A percentile compares a stretch with the other conserved stretches of the same genome.
Evolutionary conservation across 2,329 filamentous ascomycete genomes (phyloP).

Genomic region (Madurella mycetomatis): DNA sequence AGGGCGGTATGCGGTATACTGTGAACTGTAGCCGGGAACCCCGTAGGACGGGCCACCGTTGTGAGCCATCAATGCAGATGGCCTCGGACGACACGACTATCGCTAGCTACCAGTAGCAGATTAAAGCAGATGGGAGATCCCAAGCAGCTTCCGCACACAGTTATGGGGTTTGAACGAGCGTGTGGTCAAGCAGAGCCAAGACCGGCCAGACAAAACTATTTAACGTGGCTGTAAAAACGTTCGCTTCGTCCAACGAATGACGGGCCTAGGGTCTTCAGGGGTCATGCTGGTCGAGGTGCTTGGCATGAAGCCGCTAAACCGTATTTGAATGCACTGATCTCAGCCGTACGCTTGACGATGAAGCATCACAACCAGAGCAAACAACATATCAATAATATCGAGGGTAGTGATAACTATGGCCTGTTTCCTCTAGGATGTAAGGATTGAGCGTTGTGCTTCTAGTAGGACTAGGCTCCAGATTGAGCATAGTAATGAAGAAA

Average conservation of each 20-base stretch:
- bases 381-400: no score
- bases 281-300: not conserved
- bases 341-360: not conserved
- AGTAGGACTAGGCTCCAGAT: no score
- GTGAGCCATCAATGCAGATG: not conserved
- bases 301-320: conserved; percentile 2
- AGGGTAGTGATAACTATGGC: no score
- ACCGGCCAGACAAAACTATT: conserved; percentile 1
- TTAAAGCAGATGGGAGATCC: not conserved
- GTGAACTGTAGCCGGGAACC: not conserved
- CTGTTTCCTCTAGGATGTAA: no score
- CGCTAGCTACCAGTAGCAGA: not conserved
- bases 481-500: no score
- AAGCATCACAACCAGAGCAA: no score
- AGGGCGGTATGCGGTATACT: not conserved
- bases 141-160: not conserved
- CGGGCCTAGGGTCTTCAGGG: not conserved
- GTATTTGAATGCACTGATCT: not conserved
- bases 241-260: not conserved
- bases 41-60: not conserved
- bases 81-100: not conserved
- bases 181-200: not conserved
- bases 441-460: no score
- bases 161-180: not conserved
- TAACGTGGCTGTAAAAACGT: not conserved